Evolutionary conservation across 2,329 filamentous ascomycete species (phyloP).

Genomic region (Pestalotiopsis sp.): DNA sequence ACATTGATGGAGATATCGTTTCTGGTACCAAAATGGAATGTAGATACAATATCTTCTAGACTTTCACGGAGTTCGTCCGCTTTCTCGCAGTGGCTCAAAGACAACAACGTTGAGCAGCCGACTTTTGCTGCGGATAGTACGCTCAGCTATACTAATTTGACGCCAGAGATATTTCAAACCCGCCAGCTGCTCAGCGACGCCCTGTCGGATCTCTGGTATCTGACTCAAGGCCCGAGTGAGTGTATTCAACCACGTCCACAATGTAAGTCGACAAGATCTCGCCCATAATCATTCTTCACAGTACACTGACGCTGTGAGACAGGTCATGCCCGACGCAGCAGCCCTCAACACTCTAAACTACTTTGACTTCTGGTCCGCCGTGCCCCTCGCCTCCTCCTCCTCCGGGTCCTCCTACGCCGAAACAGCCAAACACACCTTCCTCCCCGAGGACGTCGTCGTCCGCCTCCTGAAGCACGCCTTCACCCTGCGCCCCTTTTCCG

Average conservation of each 20-base stretch:
- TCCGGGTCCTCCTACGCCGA: conserved; percentile 37
- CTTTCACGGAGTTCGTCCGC: not conserved
- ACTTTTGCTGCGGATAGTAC: conserved; percentile 45
- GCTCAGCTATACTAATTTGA: conserved; percentile 35
- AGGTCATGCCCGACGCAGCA: conserved; percentile 45
- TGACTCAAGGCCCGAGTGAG: not conserved
- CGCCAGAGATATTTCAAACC: conserved; percentile 42
- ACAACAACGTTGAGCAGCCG: conserved; percentile 42
- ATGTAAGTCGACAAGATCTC: conserved; percentile 25
- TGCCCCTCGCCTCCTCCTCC: conserved; percentile 43
- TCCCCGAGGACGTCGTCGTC: conserved; percentile 38
- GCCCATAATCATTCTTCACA: not conserved
- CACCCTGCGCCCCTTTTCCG: conserved; percentile 38
- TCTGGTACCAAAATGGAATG: too few relatives aligned
- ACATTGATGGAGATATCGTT: too few relatives aligned
- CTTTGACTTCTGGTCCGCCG: conserved; percentile 52
- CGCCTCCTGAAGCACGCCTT: conserved; percentile 39
- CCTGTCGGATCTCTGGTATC: conserved; percentile 38
- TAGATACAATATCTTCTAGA: too few relatives aligned
- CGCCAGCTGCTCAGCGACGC: conserved; percentile 45
- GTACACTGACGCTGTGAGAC: too few relatives aligned
- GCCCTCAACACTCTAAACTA: conserved; percentile 48
- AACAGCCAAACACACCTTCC: conserved; percentile 35
- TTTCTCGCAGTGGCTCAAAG: conserved; percentile 39
- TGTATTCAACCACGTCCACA: conserved; percentile 44